Base-by-base conservation (phyloP, 2,329 filamentous ascomycete species). In the Arthrocladium fulminans region DNA sequence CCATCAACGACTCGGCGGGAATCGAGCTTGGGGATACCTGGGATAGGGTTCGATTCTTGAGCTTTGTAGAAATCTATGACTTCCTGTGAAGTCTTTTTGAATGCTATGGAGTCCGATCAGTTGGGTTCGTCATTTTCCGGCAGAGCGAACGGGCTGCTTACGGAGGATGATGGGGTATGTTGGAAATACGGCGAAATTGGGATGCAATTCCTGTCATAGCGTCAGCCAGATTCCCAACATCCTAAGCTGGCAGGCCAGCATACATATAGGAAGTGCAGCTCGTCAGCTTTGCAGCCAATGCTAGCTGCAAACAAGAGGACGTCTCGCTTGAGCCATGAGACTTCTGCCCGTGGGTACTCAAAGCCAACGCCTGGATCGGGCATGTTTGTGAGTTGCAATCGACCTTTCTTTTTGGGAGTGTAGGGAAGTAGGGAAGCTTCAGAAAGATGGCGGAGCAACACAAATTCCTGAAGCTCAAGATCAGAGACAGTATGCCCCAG, bases 241-340 rank as follows among this genome's bases (percentile, higher is more conserved):
- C 23, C 12, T 9, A 41, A n/a, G 7, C 2, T 5, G 23, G 22
- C 10, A 34, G 12, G 12, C 29, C 17, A 30, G 62, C 77, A 51
- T 74, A 92, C 88, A 61, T 88, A 96, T 69, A 95, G 81, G 64
- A 90, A 94, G 64, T 95, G 88, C 61, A 95, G 79, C 73, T 96
- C 89, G 59, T 94, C 82, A n/a, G 77, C 76, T 10, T 80, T 90
- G 63, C 77, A 82, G 49, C 89, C 89, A 65, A 96, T 90, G 70
- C 84, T 90, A 67, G 84, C 84, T 59, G 89, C 88, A 66, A 96
- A 96, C 53, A 97, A 81, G 53, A 96, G 75, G 29, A 83, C 80
- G 73, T 96, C 89, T 57, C 89, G 81, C 77, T 89, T 88, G 60
- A 86, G 68, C 89, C 88, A 96, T 59, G 83, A 78, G 9, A 94